Evolutionary conservation across 306 rosid species (phyloP), one percentile per base, ranked within the genome.

Genomic region (Parietaria judaica): DNA sequence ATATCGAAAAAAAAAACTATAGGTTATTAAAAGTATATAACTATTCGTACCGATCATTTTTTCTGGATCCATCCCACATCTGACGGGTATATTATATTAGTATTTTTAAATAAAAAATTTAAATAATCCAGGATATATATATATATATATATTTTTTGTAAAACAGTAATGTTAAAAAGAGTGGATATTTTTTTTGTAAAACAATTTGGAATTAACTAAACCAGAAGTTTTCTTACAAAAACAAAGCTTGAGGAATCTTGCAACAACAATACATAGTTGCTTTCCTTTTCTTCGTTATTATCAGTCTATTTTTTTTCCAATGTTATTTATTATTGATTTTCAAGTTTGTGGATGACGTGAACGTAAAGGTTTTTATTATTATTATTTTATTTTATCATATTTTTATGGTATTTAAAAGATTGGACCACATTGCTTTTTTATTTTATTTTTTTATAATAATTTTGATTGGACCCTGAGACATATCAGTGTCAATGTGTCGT

Each of bases 401-500:
- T 76, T 67, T 16, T 14, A 6, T 34, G 56, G 67, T 72, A 41
- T 78, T 69, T 71, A 68, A 69, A 71, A 64, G 36, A 37, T 44
- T 75, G 94, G 90, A 79, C 90, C 88, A 74, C 83, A 59, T 73
- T 66, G 16, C 10, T 41, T 41, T 41, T 41, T 41, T 5, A 3
- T 39, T 39, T 39, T 39, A 3, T 39, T 3, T 3, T 3, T 65
- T 72, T 63, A 46, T 73, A 54, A 77, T 51, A 66, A 72, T 77
- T 77, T 74, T 71, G 13, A 70, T 70, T 84, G 88, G 94, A 77
- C 86, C 88, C 89, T 86, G 53, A 66, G 83, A 90, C 82, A 82
- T 67, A 77, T 74, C 79, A 45, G 70, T 68, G 79, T 84, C 83
- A 69, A 59, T 37, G 68, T 84, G 94, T 81, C 78, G 74, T 72